A percentile compares a stretch with the other conserved stretches of the same genome.
These are phyloP conservation scores for Monosporascus sp. DNA, from an alignment of 2,329 filamentous ascomycete genomes.

Conservation along the genomic window DNA sequence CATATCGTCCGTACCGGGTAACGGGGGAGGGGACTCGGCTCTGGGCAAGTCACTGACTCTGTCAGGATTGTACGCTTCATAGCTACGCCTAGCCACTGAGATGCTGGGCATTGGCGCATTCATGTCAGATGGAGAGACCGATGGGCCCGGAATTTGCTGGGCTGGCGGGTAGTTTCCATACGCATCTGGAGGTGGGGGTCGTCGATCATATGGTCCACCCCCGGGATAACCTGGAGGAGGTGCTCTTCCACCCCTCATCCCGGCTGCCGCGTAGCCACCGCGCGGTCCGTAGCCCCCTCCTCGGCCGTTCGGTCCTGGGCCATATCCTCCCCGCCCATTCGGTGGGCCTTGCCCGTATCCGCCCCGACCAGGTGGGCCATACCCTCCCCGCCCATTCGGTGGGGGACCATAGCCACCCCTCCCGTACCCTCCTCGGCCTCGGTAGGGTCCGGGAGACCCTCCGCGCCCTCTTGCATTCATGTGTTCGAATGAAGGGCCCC, in stretches of 20 bases:
- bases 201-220: slow-evolving; percentile 28
- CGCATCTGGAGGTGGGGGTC: slow-evolving; percentile 20
- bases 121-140: slow-evolving; percentile 29
- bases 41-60: slow-evolving; percentile 43
- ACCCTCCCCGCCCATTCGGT: slow-evolving; percentile 38
- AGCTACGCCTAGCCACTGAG: slow-evolving; percentile 26
- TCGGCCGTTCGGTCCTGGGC: slow-evolving; percentile 10
- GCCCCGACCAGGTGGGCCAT: slow-evolving; percentile 40
- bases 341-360: slow-evolving; percentile 35
- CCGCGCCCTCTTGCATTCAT: slow-evolving; percentile 52
- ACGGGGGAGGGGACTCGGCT: slow-evolving; percentile 59
- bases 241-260: slow-evolving; percentile 32
- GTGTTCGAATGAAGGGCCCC: slow-evolving; percentile 41
- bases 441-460: slow-evolving; percentile 39
- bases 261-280: slow-evolving; percentile 23
- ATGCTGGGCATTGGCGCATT: slow-evolving; percentile 33
- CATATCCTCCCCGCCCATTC: slow-evolving; percentile 29
- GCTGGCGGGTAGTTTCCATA: slow-evolving; percentile 24
- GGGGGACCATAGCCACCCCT: slow-evolving; percentile 38
- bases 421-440: slow-evolving; percentile 47
- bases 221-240: slow-evolving; percentile 43
- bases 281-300: slow-evolving; percentile 26
- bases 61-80: slow-evolving; percentile 40
- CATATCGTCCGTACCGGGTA: slow-evolving; percentile 39
- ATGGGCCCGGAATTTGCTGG: slow-evolving; percentile 32